A percentile compares a stretch with the other conserved stretches of the same genome.
phyloP scores from a whole-genome alignment of 2,329 filamentous ascomycete species.

The Apiospora kogelbergensis region DNA sequence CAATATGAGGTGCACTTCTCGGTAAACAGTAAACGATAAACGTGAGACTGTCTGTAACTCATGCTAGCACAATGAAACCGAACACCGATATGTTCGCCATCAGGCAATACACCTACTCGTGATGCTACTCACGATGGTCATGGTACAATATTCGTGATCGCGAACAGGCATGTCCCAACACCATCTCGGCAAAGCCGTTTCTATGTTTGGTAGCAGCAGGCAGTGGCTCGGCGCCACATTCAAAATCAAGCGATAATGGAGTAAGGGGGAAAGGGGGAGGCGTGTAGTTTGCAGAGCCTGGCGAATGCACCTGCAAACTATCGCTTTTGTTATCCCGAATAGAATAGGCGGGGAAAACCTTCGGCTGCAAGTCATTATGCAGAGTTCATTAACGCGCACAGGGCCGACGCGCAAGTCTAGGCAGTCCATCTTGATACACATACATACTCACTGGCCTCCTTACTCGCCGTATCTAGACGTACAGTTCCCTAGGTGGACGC shows the following conservation, averaged over 20 bases:
- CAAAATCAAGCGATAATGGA: not conserved
- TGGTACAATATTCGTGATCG: not conserved
- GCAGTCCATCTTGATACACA: not conserved
- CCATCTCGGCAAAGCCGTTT: not conserved
- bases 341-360: not conserved
- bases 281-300: not conserved
- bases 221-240: not conserved
- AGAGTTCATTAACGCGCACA: not conserved
- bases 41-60: not conserved
- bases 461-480: not conserved
- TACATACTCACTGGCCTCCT: not conserved
- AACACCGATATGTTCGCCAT: not conserved
- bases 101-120: too few relatives aligned
- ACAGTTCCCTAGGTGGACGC: not conserved
- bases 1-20: not conserved
- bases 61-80: not conserved
- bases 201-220: not conserved
- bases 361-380: not conserved
- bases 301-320: not conserved
- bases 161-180: not conserved
- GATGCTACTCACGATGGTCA: not conserved
- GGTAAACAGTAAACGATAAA: not conserved
- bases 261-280: not conserved
- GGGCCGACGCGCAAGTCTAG: not conserved
- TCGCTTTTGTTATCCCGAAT: not conserved